Evolutionary conservation across 2,329 filamentous ascomycete species (phyloP).

Genomic region (Fusarium pininemorale): DNA sequence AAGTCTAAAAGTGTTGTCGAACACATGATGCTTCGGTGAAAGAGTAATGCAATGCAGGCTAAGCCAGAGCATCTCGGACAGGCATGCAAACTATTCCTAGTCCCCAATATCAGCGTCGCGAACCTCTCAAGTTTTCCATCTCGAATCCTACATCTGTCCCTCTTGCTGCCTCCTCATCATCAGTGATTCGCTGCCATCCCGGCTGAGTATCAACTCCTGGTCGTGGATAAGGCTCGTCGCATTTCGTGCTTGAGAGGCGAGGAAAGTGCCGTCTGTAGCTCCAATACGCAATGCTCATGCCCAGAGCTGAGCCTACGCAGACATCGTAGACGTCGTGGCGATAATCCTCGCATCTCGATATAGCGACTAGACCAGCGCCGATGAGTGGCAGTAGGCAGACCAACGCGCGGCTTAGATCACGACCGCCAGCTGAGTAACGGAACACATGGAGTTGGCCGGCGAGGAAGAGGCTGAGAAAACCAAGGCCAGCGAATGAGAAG

Average conservation of each 20-base stretch:
- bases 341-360: conserved; percentile 75
- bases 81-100: conserved; percentile 38
- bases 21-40: neutral
- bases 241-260: conserved; percentile 59
- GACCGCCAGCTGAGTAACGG: conserved; percentile 52
- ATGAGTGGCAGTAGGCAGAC: conserved; percentile 67
- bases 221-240: conserved; percentile 66
- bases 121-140: conserved; percentile 42
- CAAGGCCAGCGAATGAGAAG: conserved; percentile 81
- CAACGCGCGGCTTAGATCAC: conserved; percentile 65
- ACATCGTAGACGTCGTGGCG: conserved; percentile 78
- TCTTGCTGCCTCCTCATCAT: conserved; percentile 61
- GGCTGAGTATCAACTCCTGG: conserved; percentile 50
- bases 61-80: conserved; percentile 12
- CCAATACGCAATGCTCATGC: conserved; percentile 69
- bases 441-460: conserved; percentile 73
- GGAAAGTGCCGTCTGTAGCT: conserved; percentile 74
- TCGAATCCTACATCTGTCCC: conserved; percentile 52
- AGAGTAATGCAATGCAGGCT: conserved; percentile 11
- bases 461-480: conserved; percentile 76
- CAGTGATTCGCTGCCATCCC: conserved; percentile 57
- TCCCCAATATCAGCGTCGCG: conserved; percentile 40
- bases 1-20: conserved; percentile 17
- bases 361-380: conserved; percentile 73
- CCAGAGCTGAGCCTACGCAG: conserved; percentile 67